Evolutionary conservation across 2,329 filamentous ascomycete species (phyloP).

Genomic region (Fonsecaea pugnacius): DNA sequence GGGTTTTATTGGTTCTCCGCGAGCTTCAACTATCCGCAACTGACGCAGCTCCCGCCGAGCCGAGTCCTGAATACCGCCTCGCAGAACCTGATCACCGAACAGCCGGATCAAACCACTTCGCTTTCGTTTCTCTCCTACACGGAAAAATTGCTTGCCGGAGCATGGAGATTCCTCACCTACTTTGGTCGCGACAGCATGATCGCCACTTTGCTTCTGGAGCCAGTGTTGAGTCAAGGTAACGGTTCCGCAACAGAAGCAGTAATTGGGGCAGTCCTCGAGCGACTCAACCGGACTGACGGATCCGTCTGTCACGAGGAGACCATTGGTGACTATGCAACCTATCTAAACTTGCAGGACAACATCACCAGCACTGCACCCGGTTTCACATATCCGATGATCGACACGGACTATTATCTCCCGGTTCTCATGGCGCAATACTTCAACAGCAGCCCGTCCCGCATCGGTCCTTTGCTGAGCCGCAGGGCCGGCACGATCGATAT

Average conservation of each 20-base stretch:
- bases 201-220: slow-evolving; percentile 61
- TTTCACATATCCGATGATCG: slow-evolving; percentile 66
- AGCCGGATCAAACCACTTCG: slow-evolving; percentile 56
- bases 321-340: slow-evolving; percentile 68
- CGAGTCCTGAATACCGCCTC: slow-evolving; percentile 58
- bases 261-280: slow-evolving; percentile 63
- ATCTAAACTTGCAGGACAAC: slow-evolving; percentile 59
- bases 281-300: slow-evolving; percentile 64
- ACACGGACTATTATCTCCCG: slow-evolving; percentile 66
- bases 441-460: slow-evolving; percentile 51
- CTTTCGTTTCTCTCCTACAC: slow-evolving; percentile 68
- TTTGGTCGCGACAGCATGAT: slow-evolving; percentile 71
- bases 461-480: slow-evolving; percentile 44
- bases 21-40: slow-evolving; percentile 66
- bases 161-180: slow-evolving; percentile 70
- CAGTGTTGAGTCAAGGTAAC: slow-evolving; percentile 61
- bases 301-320: slow-evolving; percentile 68
- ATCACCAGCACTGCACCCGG: slow-evolving; percentile 57
- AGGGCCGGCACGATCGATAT: slow-evolving; percentile 55
- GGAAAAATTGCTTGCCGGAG: slow-evolving; percentile 66
- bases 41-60: slow-evolving; percentile 57
- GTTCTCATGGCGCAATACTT: slow-evolving; percentile 65
- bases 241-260: slow-evolving; percentile 64
- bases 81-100: slow-evolving; percentile 51
- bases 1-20: slow-evolving; percentile 64